Evolutionary conservation across 2,329 filamentous ascomycete species (phyloP).

Genomic region (Chalaropsis ovoidea): DNA sequence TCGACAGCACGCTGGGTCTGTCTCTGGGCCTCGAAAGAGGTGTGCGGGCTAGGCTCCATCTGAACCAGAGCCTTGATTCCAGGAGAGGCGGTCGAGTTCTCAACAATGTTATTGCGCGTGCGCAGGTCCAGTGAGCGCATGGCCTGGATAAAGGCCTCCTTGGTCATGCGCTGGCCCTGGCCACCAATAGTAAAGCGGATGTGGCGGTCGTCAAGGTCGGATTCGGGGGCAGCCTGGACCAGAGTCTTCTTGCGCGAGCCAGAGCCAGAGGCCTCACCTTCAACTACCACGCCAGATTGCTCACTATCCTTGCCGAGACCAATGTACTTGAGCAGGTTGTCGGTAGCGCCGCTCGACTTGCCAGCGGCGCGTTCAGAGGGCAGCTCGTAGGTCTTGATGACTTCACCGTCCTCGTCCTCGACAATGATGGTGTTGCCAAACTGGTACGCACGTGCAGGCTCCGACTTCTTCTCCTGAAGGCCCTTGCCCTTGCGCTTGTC

Average conservation of each 20-base stretch:
- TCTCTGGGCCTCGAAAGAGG: background rate
- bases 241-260: constrained; percentile 34
- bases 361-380: constrained; percentile 41
- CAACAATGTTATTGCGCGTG: constrained; percentile 46
- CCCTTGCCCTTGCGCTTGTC: constrained; percentile 51
- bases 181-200: constrained; percentile 68
- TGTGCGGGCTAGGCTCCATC: constrained; percentile 31
- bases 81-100: constrained; percentile 41
- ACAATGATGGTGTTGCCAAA: constrained; percentile 84
- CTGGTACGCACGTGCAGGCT: constrained; percentile 72
- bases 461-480: constrained; percentile 47
- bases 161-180: constrained; percentile 64
- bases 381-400: constrained; percentile 73
- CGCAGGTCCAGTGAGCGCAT: constrained; percentile 62
- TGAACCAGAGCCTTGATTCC: constrained; percentile 43
- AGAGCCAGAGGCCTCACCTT: constrained; percentile 27
- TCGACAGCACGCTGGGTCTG: background rate
- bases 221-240: constrained; percentile 32
- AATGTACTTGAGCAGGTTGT: constrained; percentile 44
- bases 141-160: constrained; percentile 67
- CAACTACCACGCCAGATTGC: background rate
- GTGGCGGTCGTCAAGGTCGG: constrained; percentile 56
- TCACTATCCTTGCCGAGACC: constrained; percentile 36
- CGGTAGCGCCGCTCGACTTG: constrained; percentile 26
- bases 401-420: constrained; percentile 76